These are phyloP conservation scores for Flaveria brownii DNA, from an alignment of 129 eudicot genomes.

Conservation along the genomic window DNA sequence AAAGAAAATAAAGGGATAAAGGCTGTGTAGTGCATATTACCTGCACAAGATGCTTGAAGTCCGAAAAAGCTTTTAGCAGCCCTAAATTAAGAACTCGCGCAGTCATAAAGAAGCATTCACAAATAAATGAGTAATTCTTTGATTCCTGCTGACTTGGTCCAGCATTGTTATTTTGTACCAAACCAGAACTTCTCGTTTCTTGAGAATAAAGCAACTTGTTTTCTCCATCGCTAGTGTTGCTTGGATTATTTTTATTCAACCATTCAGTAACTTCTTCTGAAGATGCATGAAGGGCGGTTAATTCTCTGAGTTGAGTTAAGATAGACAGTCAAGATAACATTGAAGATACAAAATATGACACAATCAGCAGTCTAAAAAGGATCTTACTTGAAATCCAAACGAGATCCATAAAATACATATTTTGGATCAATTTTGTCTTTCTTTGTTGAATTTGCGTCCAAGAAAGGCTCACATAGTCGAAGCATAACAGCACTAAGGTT, in stretches of 20 bases:
- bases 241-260: conserved; percentile 40
- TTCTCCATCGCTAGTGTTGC: conserved; percentile 39
- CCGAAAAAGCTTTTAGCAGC: conserved; percentile 84
- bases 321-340: background rate
- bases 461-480: conserved; percentile 87
- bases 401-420: conserved; percentile 64
- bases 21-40: conserved; percentile 30
- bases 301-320: conserved; percentile 46
- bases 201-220: conserved; percentile 64
- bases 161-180: conserved; percentile 33
- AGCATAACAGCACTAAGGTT: conserved; percentile 97
- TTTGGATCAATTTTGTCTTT: conserved; percentile 90
- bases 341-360: conserved; percentile 11
- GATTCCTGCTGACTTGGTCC: conserved; percentile 38
- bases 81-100: conserved; percentile 95
- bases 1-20: background rate
- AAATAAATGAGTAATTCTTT: conserved; percentile 69
- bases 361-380: background rate
- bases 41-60: conserved; percentile 93
- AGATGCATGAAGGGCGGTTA: conserved; percentile 96
- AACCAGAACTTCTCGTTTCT: conserved; percentile 48
- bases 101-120: conserved; percentile 99
- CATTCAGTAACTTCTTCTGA: conserved; percentile 87
- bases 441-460: conserved; percentile 77
- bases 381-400: conserved; percentile 78